Conservation (phyloP, 768 basidiomycete species). For the Cystofilobasidium ferigula region DNA sequence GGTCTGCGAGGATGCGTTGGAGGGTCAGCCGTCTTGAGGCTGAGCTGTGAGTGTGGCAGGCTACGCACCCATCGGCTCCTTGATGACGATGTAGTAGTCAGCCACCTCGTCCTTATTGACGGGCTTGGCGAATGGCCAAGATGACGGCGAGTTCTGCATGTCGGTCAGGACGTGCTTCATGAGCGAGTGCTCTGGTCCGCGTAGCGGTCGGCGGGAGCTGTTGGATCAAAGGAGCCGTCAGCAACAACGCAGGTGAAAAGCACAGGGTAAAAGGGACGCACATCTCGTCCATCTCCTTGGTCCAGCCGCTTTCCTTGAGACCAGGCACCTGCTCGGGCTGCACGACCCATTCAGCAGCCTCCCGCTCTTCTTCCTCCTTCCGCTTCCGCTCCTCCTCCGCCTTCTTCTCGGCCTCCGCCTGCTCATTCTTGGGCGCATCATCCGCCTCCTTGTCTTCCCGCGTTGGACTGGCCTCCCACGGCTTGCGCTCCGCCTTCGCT, state of each 20-base stretch:
- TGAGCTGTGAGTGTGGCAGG: background rate
- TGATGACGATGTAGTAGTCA: conserved; percentile 84
- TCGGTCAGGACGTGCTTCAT: conserved; percentile 72
- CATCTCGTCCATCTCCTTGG: conserved; percentile 63
- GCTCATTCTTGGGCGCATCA: background rate
- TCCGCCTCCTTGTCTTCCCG: background rate
- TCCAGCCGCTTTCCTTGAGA: conserved; percentile 86
- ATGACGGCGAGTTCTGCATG: conserved; percentile 60
- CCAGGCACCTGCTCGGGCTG: conserved; percentile 71
- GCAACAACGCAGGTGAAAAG: background rate
- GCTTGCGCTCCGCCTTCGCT: background rate
- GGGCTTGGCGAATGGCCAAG: conserved; percentile 80
- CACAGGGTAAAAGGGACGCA: conserved; percentile 39
- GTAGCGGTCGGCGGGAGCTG: conserved; percentile 41
- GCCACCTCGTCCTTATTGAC: conserved; percentile 67
- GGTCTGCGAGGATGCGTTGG: conserved; percentile 47
- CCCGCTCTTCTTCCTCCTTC: conserved; percentile 15
- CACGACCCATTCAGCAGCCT: conserved; percentile 41
- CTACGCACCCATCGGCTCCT: conserved; percentile 77
- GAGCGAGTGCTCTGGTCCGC: conserved; percentile 48
- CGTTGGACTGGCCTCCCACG: conserved; percentile 3
- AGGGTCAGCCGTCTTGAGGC: background rate
- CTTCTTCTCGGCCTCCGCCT: background rate
- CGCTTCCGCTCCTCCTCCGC: conserved; percentile 26
- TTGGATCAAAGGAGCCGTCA: background rate